Base-by-base conservation (phyloP, 2,329 filamentous ascomycete species). In the Fusarium sulawesiense region DNA sequence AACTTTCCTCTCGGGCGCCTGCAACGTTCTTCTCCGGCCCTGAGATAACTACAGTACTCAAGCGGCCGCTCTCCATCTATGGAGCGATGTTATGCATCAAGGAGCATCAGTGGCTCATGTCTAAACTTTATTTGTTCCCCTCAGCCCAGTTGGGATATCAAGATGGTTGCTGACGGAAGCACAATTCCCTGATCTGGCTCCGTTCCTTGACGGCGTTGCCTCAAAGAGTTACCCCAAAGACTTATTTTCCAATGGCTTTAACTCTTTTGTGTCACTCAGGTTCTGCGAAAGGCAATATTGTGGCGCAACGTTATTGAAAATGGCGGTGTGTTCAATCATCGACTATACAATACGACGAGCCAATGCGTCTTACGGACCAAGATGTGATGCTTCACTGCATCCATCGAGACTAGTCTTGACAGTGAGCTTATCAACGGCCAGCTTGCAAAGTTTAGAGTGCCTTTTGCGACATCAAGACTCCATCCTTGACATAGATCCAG, bases 301-400 rank as follows among this genome's bases (percentile, higher is more conserved):
- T 71, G 68, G 68, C 68, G 68, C 54, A 51, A 68, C 58, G 63
- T 70, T 64, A 55, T 64, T 44, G 50, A 45, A 57, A 64, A 44
- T 44, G 40, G 54, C 46, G 54, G 37, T 37, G 41, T 49, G 56
- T 45, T 61, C 50, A 68, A 25, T 37, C 34, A 37, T 37, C 18
- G 18, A 37, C 34, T 37, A 37, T 10, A 37, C 18, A 51, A 27
- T 51, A 37, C n/a, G 23, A 23, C 48, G 47, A 37, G 30, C 54
- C 32, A 40, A 40, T 18, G 32, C 32, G 4, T 45, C 21, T 37
- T 30, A 10, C 30, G 23, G 27, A 34, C 25, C 21, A 25, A 45
- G 41, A 50, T 42, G 30, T 44, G 34, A 54, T 64, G 29, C 34
- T 20, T 21, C 40, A 12, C 29, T 27, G n/a, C 30, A 51, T 30